Conservation (phyloP, 2,329 filamentous ascomycete species). For the Paraphaeosphaeria sporulosa region DNA sequence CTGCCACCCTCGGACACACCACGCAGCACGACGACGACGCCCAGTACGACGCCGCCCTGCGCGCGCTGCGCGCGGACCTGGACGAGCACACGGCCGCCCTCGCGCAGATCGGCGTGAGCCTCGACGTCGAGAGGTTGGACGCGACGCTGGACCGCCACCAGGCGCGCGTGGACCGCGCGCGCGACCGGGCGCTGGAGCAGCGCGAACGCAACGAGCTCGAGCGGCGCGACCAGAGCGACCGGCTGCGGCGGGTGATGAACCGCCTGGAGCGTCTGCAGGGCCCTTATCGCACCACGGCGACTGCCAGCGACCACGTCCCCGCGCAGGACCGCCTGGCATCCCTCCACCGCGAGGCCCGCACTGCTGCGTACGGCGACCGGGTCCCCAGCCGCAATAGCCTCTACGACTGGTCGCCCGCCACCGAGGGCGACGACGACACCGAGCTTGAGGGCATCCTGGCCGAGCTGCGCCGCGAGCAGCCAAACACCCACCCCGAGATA, state of each 20-base stretch:
- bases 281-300: background rate
- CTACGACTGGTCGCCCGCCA: constrained; percentile 67
- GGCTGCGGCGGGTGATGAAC: constrained; percentile 55
- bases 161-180: constrained; percentile 39
- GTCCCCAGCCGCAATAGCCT: constrained; percentile 62
- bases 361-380: constrained; percentile 60
- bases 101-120: constrained; percentile 5
- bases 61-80: constrained; percentile 9
- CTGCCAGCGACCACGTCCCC: constrained; percentile 39
- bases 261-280: constrained; percentile 53
- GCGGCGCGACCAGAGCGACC: constrained; percentile 40
- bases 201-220: constrained; percentile 49
- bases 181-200: no score
- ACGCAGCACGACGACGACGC: constrained; percentile 51
- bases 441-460: constrained; percentile 52
- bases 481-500: constrained; percentile 49
- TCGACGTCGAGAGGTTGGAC: constrained; percentile 13
- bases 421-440: constrained; percentile 44
- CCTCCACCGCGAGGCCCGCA: constrained; percentile 44
- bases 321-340: constrained; percentile 57
- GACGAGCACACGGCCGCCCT: constrained; percentile 10
- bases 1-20: constrained; percentile 54
- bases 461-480: constrained; percentile 50
- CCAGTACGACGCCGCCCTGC: constrained; percentile 4
- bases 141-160: constrained; percentile 29